Conservation (phyloP, 306 rosid genomes). For the Geum urbanum region DNA sequence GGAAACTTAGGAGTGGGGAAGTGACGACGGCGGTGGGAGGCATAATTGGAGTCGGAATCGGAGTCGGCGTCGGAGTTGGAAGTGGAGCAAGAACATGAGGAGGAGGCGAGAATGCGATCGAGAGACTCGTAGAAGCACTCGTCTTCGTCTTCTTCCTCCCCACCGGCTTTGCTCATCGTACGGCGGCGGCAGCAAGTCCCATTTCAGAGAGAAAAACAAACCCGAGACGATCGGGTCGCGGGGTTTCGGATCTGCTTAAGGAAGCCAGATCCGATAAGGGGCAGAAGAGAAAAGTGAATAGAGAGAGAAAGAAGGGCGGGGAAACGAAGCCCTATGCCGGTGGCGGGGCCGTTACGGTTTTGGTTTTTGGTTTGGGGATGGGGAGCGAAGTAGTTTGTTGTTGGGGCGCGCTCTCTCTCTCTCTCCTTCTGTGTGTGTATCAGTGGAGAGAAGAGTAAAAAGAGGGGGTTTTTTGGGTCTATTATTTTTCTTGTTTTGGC, state of each 20-base stretch:
- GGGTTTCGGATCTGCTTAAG: neutral
- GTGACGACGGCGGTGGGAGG: conserved; percentile 24
- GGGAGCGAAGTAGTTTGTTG: conserved; percentile 7
- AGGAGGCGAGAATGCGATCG: conserved; percentile 70
- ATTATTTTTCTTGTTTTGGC: neutral
- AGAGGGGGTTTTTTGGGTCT: neutral
- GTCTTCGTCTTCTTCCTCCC: conserved; percentile 46
- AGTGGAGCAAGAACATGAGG: conserved; percentile 82
- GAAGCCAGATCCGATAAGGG: conserved; percentile 53
- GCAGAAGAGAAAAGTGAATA: conserved; percentile 14
- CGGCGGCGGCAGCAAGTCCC: conserved; percentile 68
- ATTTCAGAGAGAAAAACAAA: conserved; percentile 54
- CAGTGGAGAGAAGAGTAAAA: neutral
- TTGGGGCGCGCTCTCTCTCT: too few relatives aligned
- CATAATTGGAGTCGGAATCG: conserved; percentile 43
- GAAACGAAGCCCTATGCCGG: conserved; percentile 72
- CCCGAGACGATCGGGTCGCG: conserved; percentile 36
- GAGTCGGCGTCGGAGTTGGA: conserved; percentile 36
- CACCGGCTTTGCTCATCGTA: conserved; percentile 62
- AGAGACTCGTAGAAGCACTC: conserved; percentile 84
- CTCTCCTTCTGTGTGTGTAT: neutral
- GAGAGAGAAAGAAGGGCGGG: conserved; percentile 18
- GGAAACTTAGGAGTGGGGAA: conserved; percentile 60
- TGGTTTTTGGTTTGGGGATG: conserved; percentile 36
- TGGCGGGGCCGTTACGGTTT: conserved; percentile 21